A percentile compares a stretch with the other conserved stretches of the same genome.
Evolutionary conservation across 2,329 filamentous ascomycete genomes (phyloP).

Genomic region (Sclerotinia subarctica): DNA sequence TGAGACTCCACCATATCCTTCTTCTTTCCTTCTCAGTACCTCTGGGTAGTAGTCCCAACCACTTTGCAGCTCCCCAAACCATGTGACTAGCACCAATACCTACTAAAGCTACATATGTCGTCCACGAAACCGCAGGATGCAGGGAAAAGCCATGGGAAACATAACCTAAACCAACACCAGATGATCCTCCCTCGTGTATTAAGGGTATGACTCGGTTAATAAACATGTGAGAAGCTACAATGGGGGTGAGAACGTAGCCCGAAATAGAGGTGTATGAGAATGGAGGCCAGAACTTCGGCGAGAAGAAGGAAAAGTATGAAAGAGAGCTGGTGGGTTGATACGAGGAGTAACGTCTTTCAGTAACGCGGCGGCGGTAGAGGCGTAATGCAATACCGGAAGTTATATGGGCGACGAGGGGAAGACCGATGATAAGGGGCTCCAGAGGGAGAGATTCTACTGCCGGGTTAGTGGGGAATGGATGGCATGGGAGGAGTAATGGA

Average conservation of each 20-base stretch:
- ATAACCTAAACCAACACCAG: slow-evolving; percentile 80
- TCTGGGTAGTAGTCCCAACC: slow-evolving; percentile 64
- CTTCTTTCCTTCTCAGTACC: slow-evolving; percentile 54
- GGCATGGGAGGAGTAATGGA: slow-evolving; percentile 57
- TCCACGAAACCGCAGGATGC: slow-evolving; percentile 62
- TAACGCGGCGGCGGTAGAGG: slow-evolving; percentile 71
- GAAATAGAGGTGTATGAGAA: slow-evolving; percentile 67
- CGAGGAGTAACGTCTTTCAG: slow-evolving; percentile 67
- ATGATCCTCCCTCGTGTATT: slow-evolving; percentile 75
- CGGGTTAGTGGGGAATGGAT: slow-evolving; percentile 9
- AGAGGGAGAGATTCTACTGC: slow-evolving; percentile 59
- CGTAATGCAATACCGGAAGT: slow-evolving; percentile 74
- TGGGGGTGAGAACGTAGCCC: slow-evolving; percentile 66
- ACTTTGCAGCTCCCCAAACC: slow-evolving; percentile 81
- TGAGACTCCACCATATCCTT: slow-evolving; percentile 68
- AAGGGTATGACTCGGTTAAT: slow-evolving; percentile 76
- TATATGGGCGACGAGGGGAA: slow-evolving; percentile 76
- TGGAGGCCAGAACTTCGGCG: slow-evolving; percentile 66
- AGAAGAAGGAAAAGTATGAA: slow-evolving; percentile 66
- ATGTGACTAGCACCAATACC: slow-evolving; percentile 70
- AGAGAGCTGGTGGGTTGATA: slow-evolving; percentile 66
- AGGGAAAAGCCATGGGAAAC: slow-evolving; percentile 81
- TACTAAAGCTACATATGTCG: slow-evolving; percentile 68
- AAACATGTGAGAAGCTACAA: slow-evolving; percentile 68
- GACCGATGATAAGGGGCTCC: slow-evolving; percentile 69